These are phyloP conservation scores for Gossypium thurberi DNA, from an alignment of 345 rosid species.

Conservation along the genomic window DNA sequence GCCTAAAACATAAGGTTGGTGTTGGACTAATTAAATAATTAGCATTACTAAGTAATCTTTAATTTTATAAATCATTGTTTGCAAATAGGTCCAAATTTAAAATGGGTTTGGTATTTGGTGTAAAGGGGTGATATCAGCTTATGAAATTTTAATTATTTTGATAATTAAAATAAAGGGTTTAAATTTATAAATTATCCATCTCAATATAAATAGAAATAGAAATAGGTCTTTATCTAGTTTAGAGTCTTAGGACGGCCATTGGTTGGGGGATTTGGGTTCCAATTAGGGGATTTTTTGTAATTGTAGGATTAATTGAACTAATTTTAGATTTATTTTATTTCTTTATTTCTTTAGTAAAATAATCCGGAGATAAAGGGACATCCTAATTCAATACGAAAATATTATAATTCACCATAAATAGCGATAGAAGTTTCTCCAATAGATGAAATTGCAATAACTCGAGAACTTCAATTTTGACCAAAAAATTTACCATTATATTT, in stretches of 20 bases:
- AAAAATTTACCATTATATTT: no score
- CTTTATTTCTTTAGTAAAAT: no score
- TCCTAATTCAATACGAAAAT: fast-evolving
- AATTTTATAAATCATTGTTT: not conserved
- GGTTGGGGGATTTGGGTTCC: conserved; percentile 27
- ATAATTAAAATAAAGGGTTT: not conserved
- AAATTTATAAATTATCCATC: not conserved
- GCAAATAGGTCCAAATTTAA: conserved; percentile 13
- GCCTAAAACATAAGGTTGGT: not conserved
- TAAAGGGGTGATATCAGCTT: conserved; percentile 2
- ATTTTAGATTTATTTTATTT: not conserved
- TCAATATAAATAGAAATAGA: not conserved
- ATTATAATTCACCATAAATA: no score
- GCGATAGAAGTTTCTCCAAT: fast-evolving
- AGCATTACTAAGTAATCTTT: not conserved
- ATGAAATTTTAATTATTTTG: not conserved
- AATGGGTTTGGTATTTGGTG: conserved; percentile 33
- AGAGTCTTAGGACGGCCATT: conserved; percentile 52
- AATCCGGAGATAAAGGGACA: no score
- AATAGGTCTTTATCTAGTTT: conserved; percentile 21
- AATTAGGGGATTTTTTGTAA: conserved; percentile 19
- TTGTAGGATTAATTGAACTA: not conserved
- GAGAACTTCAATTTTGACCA: fast-evolving
- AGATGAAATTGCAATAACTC: no score
- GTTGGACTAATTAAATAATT: not conserved